These are phyloP conservation scores for Botrytis cinerea DNA, from an alignment of 2,329 filamentous ascomycete genomes.

Conservation along the genomic window DNA sequence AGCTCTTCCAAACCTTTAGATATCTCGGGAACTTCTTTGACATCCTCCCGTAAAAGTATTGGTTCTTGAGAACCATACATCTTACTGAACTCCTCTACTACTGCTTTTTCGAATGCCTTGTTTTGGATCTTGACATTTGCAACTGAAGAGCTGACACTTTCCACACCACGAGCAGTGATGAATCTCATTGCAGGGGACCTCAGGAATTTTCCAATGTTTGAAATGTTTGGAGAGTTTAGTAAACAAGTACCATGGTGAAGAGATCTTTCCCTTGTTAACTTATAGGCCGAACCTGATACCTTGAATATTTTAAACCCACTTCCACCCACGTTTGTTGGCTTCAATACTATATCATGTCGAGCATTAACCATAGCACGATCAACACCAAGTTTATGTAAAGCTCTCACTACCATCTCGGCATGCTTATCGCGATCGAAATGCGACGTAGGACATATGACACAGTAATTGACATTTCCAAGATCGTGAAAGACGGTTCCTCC, in stretches of 20 bases:
- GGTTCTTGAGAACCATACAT: slow-evolving; percentile 60
- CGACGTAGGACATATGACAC: slow-evolving; percentile 78
- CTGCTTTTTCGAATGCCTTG: slow-evolving; percentile 52
- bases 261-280: slow-evolving; percentile 77
- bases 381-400: slow-evolving; percentile 63
- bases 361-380: slow-evolving; percentile 74
- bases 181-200: slow-evolving; percentile 75
- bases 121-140: slow-evolving; percentile 70
- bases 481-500: slow-evolving; percentile 96
- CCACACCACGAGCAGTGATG: slow-evolving; percentile 81
- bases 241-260: slow-evolving; percentile 94
- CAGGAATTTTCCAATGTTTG: slow-evolving; percentile 67
- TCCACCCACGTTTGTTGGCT: slow-evolving; percentile 41
- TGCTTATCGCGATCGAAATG: slow-evolving; percentile 83
- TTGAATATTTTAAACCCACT: slow-evolving; percentile 58
- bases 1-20: slow-evolving; percentile 63
- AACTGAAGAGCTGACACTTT: slow-evolving; percentile 85
- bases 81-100: slow-evolving; percentile 63
- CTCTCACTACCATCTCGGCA: slow-evolving; percentile 90
- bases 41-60: slow-evolving; percentile 44
- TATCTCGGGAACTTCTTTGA: slow-evolving; percentile 51
- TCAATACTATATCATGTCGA: slow-evolving; percentile 89
- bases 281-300: slow-evolving; percentile 92
- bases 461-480: slow-evolving; percentile 89
- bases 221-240: slow-evolving; percentile 73